Evolutionary conservation across 192 early-diverging fungal genomes (phyloP), one percentile per base, ranked within the genome.

Genomic region (Diversispora epigaea): DNA sequence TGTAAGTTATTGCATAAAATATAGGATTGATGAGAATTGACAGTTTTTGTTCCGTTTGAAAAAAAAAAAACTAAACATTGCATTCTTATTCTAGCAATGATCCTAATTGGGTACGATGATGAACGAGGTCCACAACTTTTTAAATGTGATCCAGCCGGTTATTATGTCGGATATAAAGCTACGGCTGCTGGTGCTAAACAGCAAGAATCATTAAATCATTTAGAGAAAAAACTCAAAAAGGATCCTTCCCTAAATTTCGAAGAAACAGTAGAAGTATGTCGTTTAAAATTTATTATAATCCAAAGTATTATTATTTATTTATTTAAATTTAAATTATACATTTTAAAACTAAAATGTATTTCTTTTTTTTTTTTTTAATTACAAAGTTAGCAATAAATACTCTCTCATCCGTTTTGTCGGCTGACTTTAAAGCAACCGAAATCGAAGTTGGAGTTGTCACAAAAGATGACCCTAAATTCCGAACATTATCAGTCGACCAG

Each of bases 151-250:
- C 98, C 98, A 56, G 95, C 98, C 47, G 98, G 98, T 43, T 98
- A 97, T 83, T 99, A 91, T 89, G 93, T 94, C 67, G 98, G 98
- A 66, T 98, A 94, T 84, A 91, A 92, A 84, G 98, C 96, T 22
- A 98, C 97, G 2, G 88, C 93, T 5, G 96, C 96, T 3, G 98
- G 98, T 3, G 92, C 94, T 6, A 99, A 99, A 80, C 91, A 94
- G 49, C 93, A 94, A 81, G 96, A 99, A 85, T 92, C 95, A 32
- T 88, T 95, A 69, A 98, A 97, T 80, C 91, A 95, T 71, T 78
- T 99, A 81, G 96, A 99, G 79, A 99, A 99, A 90, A 98, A 97
- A 83, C 81, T 99, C 55, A 99, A 98, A 85, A 95, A 93, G 80
- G 86, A 92, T 40, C 92, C 90, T 45, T 82, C 88, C 64, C 82